phyloP scores from a whole-genome alignment of 306 rosid species.

The Albizia julibrissin region DNA sequence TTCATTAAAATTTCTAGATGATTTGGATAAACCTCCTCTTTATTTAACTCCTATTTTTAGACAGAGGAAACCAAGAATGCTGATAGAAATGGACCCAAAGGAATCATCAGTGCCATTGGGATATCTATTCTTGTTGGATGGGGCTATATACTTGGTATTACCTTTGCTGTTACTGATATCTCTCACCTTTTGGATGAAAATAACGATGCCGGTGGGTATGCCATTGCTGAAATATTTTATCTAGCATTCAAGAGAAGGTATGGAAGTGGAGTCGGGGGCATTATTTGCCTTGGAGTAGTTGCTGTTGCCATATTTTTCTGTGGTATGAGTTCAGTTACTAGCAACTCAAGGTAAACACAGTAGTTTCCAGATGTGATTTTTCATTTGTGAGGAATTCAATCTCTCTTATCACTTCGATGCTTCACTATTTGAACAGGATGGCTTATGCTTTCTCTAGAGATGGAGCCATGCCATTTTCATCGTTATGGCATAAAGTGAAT shows the following conservation, averaged over 20 bases:
- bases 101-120: slow-evolving; percentile 93
- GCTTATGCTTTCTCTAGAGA: slow-evolving; percentile 97
- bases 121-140: slow-evolving; percentile 89
- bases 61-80: slow-evolving; percentile 96
- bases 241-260: slow-evolving; percentile 82
- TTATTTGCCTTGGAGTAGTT: slow-evolving; percentile 80
- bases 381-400: slow-evolving; percentile 3
- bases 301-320: slow-evolving; percentile 93
- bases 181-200: slow-evolving; percentile 67
- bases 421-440: slow-evolving; percentile 58
- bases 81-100: slow-evolving; percentile 90
- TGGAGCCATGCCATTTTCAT: slow-evolving; percentile 96
- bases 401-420: slow-evolving; percentile 24
- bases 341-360: slow-evolving; percentile 85
- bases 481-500: slow-evolving; percentile 86
- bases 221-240: slow-evolving; percentile 93
- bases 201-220: slow-evolving; percentile 93
- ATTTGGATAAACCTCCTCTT: slow-evolving; percentile 26
- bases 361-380: not conserved
- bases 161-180: slow-evolving; percentile 79
- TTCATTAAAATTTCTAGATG: slow-evolving; percentile 33
- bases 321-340: slow-evolving; percentile 96
- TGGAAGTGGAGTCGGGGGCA: slow-evolving; percentile 93
- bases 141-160: slow-evolving; percentile 86
- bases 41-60: slow-evolving; percentile 47